Conservation (phyloP, 1,284 basidiomycete genomes). For the Tilletia horrida region DNA sequence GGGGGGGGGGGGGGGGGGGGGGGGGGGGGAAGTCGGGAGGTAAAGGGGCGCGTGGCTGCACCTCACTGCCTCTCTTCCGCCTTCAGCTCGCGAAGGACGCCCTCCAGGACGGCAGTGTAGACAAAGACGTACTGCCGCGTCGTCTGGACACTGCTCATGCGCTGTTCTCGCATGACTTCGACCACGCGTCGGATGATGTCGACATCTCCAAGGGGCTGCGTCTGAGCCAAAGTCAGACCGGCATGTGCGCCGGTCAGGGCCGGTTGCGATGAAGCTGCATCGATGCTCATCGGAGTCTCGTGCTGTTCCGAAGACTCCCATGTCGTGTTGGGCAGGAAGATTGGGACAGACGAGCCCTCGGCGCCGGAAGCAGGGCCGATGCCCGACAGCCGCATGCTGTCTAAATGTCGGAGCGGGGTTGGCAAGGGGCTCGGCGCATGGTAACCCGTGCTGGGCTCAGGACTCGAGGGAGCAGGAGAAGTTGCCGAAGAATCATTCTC, state of each 20-base stretch:
- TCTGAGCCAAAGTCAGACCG: neutral
- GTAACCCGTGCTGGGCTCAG: neutral
- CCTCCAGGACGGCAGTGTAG: constrained; percentile 43
- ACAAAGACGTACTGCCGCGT: constrained; percentile 51
- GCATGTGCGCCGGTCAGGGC: neutral
- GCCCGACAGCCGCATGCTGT: constrained; percentile 4
- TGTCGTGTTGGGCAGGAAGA: too few species aligned
- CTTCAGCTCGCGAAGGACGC: constrained; percentile 33
- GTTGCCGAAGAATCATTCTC: neutral
- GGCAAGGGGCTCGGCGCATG: constrained; percentile 6
- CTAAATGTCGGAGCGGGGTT: neutral
- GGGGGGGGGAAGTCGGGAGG: too few species aligned
- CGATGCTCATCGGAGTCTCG: too few species aligned
- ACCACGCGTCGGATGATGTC: constrained; percentile 33
- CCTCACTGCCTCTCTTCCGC: neutral
- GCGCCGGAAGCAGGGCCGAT: neutral
- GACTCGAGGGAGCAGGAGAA: neutral
- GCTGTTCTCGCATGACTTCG: constrained; percentile 46
- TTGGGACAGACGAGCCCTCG: neutral
- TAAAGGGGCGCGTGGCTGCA: too few species aligned
- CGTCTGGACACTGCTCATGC: constrained; percentile 52
- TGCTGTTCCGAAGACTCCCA: too few species aligned
- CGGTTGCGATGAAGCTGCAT: neutral
- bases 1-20: too few species aligned
- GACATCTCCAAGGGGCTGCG: neutral